Conservation (phyloP, 805 yeast species). For the Saccharomyces jurei region DNA sequence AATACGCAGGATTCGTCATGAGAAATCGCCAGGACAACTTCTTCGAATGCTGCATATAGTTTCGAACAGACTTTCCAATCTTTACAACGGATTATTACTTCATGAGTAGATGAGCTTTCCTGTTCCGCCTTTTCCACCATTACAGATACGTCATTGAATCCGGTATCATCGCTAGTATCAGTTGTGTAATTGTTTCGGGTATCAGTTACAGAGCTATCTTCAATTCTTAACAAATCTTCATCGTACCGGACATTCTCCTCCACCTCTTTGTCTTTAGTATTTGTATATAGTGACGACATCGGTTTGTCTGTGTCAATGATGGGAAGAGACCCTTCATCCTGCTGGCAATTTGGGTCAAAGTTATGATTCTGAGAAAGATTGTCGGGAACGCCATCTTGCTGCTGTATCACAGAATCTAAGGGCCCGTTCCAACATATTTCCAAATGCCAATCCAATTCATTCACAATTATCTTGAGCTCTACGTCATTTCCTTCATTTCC, state of each 20-base stretch:
- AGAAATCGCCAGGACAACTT: slow-evolving; percentile 50
- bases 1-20: slow-evolving; percentile 53
- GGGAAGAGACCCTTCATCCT: background rate
- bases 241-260: background rate
- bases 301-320: background rate
- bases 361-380: background rate
- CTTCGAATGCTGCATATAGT: slow-evolving; percentile 53
- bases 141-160: slow-evolving; percentile 14
- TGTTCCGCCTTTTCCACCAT: slow-evolving; percentile 21
- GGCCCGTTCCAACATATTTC: slow-evolving; percentile 31
- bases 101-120: slow-evolving; percentile 22
- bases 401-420: slow-evolving; percentile 16
- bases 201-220: slow-evolving; percentile 18
- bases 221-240: slow-evolving; percentile 14
- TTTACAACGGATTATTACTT: slow-evolving; percentile 44
- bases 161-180: background rate
- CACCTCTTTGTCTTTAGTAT: background rate
- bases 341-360: background rate
- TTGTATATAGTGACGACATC: background rate
- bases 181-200: background rate
- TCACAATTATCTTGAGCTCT: slow-evolving; percentile 21
- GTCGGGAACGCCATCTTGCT: background rate
- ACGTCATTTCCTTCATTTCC: slow-evolving; percentile 4
- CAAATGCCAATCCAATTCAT: slow-evolving; percentile 29
- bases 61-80: slow-evolving; percentile 65